These are phyloP conservation scores for Fagus sylvatica DNA, from an alignment of 306 rosid genomes.

Conservation along the genomic window DNA sequence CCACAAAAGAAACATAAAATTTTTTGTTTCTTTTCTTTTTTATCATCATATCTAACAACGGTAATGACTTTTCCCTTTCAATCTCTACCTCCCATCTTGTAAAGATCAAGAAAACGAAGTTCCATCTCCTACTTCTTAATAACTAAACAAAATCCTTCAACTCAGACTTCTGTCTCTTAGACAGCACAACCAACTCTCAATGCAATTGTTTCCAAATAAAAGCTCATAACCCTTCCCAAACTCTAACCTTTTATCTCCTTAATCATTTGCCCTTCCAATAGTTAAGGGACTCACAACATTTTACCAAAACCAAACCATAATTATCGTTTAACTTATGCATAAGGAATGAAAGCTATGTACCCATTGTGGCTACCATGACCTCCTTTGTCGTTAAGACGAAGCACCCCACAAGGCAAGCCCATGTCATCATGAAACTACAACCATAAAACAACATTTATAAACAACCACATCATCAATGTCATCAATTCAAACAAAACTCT, in stretches of 20 bases:
- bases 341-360: conserved; percentile 34
- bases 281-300: not conserved
- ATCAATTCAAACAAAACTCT: conserved; percentile 2
- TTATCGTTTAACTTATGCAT: not conserved
- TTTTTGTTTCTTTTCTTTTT: not conserved
- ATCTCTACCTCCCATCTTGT: not conserved
- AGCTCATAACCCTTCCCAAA: not conserved
- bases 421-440: conserved; percentile 85
- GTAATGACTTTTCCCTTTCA: not conserved
- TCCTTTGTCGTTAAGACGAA: conserved; percentile 77
- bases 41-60: not conserved
- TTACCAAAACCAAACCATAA: not conserved
- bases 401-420: conserved; percentile 93
- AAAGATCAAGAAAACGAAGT: not conserved
- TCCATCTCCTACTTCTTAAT: not conserved
- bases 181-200: not conserved
- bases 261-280: not conserved
- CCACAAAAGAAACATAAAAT: not conserved
- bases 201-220: not conserved
- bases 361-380: conserved; percentile 89
- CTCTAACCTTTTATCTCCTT: not conserved
- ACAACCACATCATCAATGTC: conserved; percentile 7
- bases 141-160: not conserved
- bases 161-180: not conserved
- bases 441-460: conserved; percentile 2